These are phyloP conservation scores for Mycena rebaudengoi DNA, from an alignment of 768 basidiomycete species.

Conservation along the genomic window DNA sequence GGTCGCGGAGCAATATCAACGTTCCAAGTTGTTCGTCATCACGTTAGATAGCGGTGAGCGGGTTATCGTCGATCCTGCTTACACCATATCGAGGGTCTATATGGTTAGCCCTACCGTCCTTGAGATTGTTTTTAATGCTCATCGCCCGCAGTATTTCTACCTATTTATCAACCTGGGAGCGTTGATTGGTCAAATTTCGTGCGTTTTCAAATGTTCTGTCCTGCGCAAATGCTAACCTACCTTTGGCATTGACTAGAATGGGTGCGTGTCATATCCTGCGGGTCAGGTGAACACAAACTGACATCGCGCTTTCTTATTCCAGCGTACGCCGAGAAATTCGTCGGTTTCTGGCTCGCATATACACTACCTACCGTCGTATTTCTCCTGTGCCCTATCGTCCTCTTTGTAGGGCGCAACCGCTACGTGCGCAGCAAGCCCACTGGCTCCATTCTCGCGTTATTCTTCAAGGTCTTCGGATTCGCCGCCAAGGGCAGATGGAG, in stretches of 20 bases:
- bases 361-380: slow-evolving; percentile 72
- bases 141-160: slow-evolving; percentile 26
- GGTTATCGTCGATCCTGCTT: slow-evolving; percentile 76
- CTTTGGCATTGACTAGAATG: no score
- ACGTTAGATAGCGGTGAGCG: slow-evolving; percentile 66
- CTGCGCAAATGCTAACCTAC: no score
- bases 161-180: slow-evolving; percentile 79
- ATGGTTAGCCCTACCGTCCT: slow-evolving; percentile 49
- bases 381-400: slow-evolving; percentile 67
- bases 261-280: no score
- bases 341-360: slow-evolving; percentile 74
- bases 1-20: slow-evolving; percentile 78
- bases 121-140: neutral
- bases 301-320: neutral
- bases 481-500: slow-evolving; percentile 63
- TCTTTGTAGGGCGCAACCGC: slow-evolving; percentile 60
- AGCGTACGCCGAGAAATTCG: slow-evolving; percentile 46
- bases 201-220: no score
- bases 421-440: slow-evolving; percentile 67
- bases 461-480: slow-evolving; percentile 54
- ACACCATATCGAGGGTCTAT: slow-evolving; percentile 76
- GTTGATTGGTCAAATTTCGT: slow-evolving; percentile 13
- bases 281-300: no score
- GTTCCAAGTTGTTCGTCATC: slow-evolving; percentile 59
- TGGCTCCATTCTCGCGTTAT: slow-evolving; percentile 66